These are phyloP conservation scores for Scytalidium lignicola DNA, from an alignment of 2,329 filamentous ascomycete species.

Conservation along the genomic window DNA sequence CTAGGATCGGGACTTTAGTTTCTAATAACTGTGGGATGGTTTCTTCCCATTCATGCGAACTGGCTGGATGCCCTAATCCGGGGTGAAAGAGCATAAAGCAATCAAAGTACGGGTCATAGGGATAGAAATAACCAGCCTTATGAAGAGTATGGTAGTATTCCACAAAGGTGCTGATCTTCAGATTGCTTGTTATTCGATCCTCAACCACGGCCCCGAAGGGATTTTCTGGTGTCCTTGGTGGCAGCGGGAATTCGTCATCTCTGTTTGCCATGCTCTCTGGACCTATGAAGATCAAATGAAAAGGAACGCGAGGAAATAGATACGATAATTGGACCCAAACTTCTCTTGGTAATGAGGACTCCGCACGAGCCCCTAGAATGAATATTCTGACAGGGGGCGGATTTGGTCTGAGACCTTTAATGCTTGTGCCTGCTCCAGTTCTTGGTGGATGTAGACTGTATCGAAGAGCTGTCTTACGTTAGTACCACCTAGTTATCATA, in stretches of 20 bases:
- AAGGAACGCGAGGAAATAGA: constrained; percentile 85
- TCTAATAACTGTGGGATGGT: constrained; percentile 86
- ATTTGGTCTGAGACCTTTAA: constrained; percentile 76
- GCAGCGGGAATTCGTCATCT: constrained; percentile 86
- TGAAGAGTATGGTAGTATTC: constrained; percentile 98
- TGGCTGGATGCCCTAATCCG: constrained; percentile 88
- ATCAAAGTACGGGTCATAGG: constrained; percentile 98
- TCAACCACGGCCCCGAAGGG: constrained; percentile 94
- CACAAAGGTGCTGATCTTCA: constrained; percentile 97
- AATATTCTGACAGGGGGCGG: constrained; percentile 89
- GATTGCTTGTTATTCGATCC: constrained; percentile 76
- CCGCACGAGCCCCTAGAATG: constrained; percentile 90
- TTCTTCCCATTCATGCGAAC: constrained; percentile 88
- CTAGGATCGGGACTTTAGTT: constrained; percentile 91
- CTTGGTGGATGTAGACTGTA: constrained; percentile 89
- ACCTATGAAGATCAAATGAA: constrained; percentile 91
- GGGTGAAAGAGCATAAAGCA: constrained; percentile 97
- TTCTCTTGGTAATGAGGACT: constrained; percentile 89
- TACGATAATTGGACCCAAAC: constrained; percentile 93
- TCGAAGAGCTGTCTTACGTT: constrained; percentile 61
- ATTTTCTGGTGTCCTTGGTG: constrained; percentile 76
- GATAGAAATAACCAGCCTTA: constrained; percentile 82
- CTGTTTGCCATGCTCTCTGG: constrained; percentile 95
- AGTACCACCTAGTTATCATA: constrained; percentile 3
- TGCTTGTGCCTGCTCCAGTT: constrained; percentile 65